Evolutionary conservation across 2,329 filamentous ascomycete genomes (phyloP), one percentile per base, ranked within the genome.

Genomic region (Cladobotryum protrusum): DNA sequence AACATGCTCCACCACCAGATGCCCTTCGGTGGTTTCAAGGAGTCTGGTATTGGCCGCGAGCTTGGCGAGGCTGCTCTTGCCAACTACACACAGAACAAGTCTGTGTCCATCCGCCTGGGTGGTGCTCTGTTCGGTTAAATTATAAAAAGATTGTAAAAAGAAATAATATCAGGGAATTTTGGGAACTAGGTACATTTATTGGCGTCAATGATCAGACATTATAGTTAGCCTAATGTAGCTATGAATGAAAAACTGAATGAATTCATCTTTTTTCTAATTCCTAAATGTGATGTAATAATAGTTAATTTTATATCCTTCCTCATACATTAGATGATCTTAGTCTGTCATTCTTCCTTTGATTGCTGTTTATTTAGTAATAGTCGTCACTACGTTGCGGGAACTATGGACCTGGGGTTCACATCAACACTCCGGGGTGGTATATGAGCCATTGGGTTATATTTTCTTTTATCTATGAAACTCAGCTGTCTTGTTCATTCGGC

Each of bases 21-120:
- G 0, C 70, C 70, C 15, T 91, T 91, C 58, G 85, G 86, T 48
- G 89, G 89, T 0, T 89, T 79, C 75, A 92, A 91, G 71, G 79
- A 89, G 70, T 81, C 75, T 20, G 88, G 89, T 54, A 86, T 90
- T 50, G 88, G 88, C 41, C 82, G 86, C 50, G 89, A 95, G 67
- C 72, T 87, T 4, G 84, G 85, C 54, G 82, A 86, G 72, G 79
- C 78, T 40, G 84, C 82, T 2, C 66, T 87, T 50, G 71, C 73
- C 39, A 83, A 84, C 70, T 88, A 87, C 67, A 85, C 81, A 12
- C 78, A 87, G 66, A 80, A 72, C 64, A 87, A 87, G 76, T 78
- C 78, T 4, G 82, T 87, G 4, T 72, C 73, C 29, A 81, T 85
- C 63, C 47, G 59, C 14, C 42, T 62, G 37, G 57, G 57, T 18